phyloP scores from a whole-genome alignment of 208 protist genomes.

The Leishmania tropica region DNA sequence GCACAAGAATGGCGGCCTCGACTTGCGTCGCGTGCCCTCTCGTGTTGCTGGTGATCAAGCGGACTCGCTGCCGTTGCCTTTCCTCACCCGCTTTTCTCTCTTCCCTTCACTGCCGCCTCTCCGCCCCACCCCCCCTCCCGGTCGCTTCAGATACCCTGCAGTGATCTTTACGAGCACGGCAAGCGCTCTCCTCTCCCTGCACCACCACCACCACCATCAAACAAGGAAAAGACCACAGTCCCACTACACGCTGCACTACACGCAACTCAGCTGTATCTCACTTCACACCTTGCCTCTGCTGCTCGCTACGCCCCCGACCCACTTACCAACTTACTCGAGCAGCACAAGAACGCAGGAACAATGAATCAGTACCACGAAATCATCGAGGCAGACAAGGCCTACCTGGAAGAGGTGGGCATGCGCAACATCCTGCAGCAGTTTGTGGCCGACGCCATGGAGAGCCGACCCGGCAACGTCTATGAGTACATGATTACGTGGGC shows the following conservation, averaged over 20 bases:
- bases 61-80: not conserved
- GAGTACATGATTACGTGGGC: slow-evolving; percentile 57
- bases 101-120: not conserved
- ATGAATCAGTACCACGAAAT: slow-evolving; percentile 26
- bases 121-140: not conserved
- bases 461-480: slow-evolving; percentile 50
- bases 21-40: not conserved
- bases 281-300: not conserved
- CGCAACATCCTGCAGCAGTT: slow-evolving; percentile 56
- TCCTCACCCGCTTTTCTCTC: not conserved
- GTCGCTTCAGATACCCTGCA: not conserved
- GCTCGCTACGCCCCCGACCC: not conserved
- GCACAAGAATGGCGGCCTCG: not conserved
- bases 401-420: slow-evolving; percentile 56
- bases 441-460: slow-evolving; percentile 51
- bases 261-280: not conserved
- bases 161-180: not conserved
- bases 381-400: slow-evolving; percentile 41
- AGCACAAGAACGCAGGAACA: not conserved
- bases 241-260: not conserved
- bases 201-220: not conserved
- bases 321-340: not conserved
- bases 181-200: not conserved
- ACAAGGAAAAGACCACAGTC: not conserved
- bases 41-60: not conserved